A percentile compares a stretch with the other conserved stretches of the same genome.
phyloP scores from a whole-genome alignment of 2,329 filamentous ascomycete species.

The Tolypocladium pustulatum region DNA sequence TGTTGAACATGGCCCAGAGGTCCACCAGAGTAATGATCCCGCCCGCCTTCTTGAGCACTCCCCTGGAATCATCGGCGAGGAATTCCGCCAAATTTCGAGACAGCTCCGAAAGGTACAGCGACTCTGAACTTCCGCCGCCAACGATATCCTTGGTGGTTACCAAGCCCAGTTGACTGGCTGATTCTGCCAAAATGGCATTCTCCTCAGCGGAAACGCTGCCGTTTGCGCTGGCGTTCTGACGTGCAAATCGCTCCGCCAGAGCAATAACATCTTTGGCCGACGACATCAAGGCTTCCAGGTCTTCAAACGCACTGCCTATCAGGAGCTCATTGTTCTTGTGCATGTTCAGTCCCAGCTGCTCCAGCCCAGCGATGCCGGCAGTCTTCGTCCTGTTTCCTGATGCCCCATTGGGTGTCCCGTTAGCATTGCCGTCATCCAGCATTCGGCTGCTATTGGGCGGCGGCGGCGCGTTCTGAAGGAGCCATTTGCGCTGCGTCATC shows the following conservation, averaged over 20 bases:
- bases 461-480: constrained; percentile 80
- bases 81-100: constrained; percentile 81
- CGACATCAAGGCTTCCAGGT: constrained; percentile 92
- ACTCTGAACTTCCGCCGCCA: constrained; percentile 62
- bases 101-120: constrained; percentile 80
- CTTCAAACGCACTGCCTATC: constrained; percentile 90
- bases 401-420: constrained; percentile 12
- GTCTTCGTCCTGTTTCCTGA: constrained; percentile 39
- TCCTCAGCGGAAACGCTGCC: constrained; percentile 58
- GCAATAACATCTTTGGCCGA: constrained; percentile 94
- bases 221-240: constrained; percentile 47
- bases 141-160: constrained; percentile 95
- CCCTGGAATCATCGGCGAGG: constrained; percentile 72
- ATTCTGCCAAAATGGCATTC: constrained; percentile 67
- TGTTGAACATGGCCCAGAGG: constrained; percentile 90
- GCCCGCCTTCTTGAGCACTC: constrained; percentile 67
- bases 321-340: constrained; percentile 88
- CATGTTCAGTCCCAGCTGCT: constrained; percentile 72
- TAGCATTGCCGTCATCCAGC: constrained; percentile 23
- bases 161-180: constrained; percentile 67
- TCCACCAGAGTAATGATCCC: constrained; percentile 87
- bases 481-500: constrained; percentile 89
- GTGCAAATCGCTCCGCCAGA: constrained; percentile 77
- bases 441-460: constrained; percentile 53
- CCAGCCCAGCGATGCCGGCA: constrained; percentile 84